Base-by-base conservation (phyloP, 129 eudicot genomes). In the Flaveria sonorensis region DNA sequence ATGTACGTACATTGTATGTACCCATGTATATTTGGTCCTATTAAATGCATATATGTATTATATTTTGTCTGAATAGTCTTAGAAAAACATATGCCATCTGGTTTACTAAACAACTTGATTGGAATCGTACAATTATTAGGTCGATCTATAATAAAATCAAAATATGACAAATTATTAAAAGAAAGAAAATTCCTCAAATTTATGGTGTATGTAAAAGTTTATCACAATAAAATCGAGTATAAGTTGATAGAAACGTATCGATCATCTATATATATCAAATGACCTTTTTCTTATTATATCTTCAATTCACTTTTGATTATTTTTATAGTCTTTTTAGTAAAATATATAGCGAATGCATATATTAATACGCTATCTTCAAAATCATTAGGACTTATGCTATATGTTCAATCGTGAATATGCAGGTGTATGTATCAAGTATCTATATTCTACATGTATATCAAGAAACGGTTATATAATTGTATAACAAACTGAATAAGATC, bases 41-140 rank as follows among this genome's bases (percentile, higher is more conserved):
- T 19, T 6, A 48, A 15, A n/a, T 1, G 1, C 26, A 73, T 6
- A 4, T 79, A 88, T 6, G 7, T 79, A 88, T 94, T 88, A 11
- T 21, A 57, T 21, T 53, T 21, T 21, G 16, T 4, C 20, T 57
- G 26, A 55, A 57, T 57, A 21, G 1, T 57, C 23, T 21, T 9
- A 57, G 32, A 21, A 21, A 57, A 57, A 19, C 21, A 21, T 7
- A 57, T 21, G 14, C 12, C 18, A 7, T 21, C 9, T 53, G 60
- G 18, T 53, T 18, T n/a, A 21, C 15, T 10, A 59, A 10, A 20
- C 64, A 20, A 20, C 64, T 10, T 10, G 23, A 21, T 59, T 48
- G 14, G 18, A 45, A 10, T 36, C 11, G 6, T 19, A 55, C 15
- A 20, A 10, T 21, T 10, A 59, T 21, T 18, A 59, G 28, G 12